Conservation (phyloP, 768 basidiomycete genomes). For the Boletus pseudo-olivaceus region DNA sequence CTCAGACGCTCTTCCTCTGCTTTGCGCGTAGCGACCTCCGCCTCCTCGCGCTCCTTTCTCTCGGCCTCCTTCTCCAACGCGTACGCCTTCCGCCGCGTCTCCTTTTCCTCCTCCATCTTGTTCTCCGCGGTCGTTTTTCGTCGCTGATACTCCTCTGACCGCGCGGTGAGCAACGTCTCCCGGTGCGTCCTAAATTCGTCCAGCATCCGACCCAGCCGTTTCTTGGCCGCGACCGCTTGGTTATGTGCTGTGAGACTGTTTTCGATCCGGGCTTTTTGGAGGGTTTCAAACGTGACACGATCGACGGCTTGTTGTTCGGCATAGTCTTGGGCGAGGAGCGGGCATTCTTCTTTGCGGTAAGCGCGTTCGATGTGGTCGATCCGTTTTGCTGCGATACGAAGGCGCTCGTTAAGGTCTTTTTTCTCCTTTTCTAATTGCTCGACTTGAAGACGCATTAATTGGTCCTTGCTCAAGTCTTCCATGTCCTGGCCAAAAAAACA, state of each 20-base stretch:
- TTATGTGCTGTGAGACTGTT: slow-evolving; percentile 54
- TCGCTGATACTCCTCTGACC: slow-evolving; percentile 62
- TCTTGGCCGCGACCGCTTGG: slow-evolving; percentile 71
- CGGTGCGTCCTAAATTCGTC: slow-evolving; percentile 60
- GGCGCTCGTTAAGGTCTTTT: slow-evolving; percentile 74
- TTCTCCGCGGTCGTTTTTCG: slow-evolving; percentile 47
- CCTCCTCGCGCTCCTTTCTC: slow-evolving; percentile 31
- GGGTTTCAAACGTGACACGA: slow-evolving; percentile 59
- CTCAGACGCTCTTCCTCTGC: slow-evolving; percentile 43
- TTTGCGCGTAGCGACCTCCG: slow-evolving; percentile 12
- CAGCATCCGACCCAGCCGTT: slow-evolving; percentile 67
- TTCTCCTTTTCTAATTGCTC: slow-evolving; percentile 97
- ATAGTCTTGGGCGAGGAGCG: slow-evolving; percentile 83
- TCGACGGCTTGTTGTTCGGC: slow-evolving; percentile 79
- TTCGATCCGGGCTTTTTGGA: slow-evolving; percentile 57
- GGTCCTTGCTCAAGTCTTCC: slow-evolving; percentile 80
- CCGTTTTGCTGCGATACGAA: slow-evolving; percentile 82
- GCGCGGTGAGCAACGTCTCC: slow-evolving; percentile 52
- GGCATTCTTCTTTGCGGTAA: slow-evolving; percentile 88
- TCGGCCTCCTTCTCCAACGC: slow-evolving; percentile 57
- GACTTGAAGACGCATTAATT: slow-evolving; percentile 85
- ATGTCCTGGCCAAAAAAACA: slow-evolving; percentile 50
- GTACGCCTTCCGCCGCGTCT: slow-evolving; percentile 56
- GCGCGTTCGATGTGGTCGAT: slow-evolving; percentile 96
- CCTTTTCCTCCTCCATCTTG: slow-evolving; percentile 85